Evolutionary conservation across 192 early-diverging fungal genomes (phyloP), one percentile per base, ranked within the genome.

Genomic region (Umbelopsis isabellina): DNA sequence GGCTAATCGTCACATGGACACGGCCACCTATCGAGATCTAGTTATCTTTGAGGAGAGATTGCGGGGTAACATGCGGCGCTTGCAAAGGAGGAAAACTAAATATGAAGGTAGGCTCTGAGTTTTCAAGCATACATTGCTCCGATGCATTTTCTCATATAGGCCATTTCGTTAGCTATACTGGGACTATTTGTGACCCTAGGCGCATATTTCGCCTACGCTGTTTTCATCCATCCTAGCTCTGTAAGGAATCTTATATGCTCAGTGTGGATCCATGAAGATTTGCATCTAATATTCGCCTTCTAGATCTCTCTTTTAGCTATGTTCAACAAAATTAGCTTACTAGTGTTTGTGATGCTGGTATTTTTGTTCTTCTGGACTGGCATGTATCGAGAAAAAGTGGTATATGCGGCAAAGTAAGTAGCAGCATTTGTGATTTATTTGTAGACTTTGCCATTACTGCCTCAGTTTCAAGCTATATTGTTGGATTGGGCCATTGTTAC

Each of bases 31-130:
- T 74, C 83, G 89, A 66, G 92, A 93, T 81, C 85, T 91, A 55
- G 84, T 92, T 44, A 90, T 92, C 48, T 93, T 93, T 75, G 92
- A 93, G 66, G 92, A 93, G 75, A 80, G 92, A 46, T 80, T 93
- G 27, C 89, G 90, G 68, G 85, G 89, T 72, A 93, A 91, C 79
- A 83, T 91, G 78, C 78, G 84, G 10, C 80, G 88, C 33, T 74
- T 92, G 47, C 80, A 84, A 68, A 85, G 85, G 66, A 83, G 90
- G 46, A 88, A 90, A 69, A 88, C 86, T 66, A 93, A 90, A 82
- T 93, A 91, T 69, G 83, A 86, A 84, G 84, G 87, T 87, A 82
- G 16, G 33, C 47, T 5, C 2, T 30, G 44, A 53, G 15, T 30
- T 25, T n/a, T n/a, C 30, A 16, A 30, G n/a, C 10, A 87, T 88